Percentiles rank a stretch among this genome's conserved stretches.
phyloP scores from a whole-genome alignment of 192 early-diverging fungal genomes.

The Entomortierella lignicola region DNA sequence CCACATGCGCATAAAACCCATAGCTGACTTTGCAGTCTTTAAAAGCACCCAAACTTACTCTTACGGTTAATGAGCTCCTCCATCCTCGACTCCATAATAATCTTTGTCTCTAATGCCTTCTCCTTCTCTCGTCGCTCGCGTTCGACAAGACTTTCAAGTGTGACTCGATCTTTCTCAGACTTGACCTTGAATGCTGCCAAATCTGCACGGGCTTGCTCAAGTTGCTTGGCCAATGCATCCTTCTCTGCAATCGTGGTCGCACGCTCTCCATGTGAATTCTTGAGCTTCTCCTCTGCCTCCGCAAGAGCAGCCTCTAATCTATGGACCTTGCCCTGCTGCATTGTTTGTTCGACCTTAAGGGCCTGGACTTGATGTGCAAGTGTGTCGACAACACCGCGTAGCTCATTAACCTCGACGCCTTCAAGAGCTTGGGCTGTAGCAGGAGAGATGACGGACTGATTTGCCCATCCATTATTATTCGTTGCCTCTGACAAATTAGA shows the following conservation, averaged over 20 bases:
- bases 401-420: conserved; percentile 47
- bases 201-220: conserved; percentile 55
- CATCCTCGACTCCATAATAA: conserved; percentile 62
- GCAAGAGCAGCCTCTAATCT: conserved; percentile 58
- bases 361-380: conserved; percentile 51
- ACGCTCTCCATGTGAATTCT: conserved; percentile 50
- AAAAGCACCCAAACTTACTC: conserved; percentile 71
- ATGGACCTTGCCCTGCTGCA: conserved; percentile 48
- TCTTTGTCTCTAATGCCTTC: conserved; percentile 60
- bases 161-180: conserved; percentile 51
- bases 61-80: conserved; percentile 66
- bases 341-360: conserved; percentile 47
- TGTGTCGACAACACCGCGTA: conserved; percentile 42
- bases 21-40: conserved; percentile 1
- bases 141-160: conserved; percentile 54
- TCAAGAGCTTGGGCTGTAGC: conserved; percentile 46
- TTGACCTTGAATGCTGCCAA: conserved; percentile 46
- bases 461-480: conserved; percentile 18
- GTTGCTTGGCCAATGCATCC: conserved; percentile 37
- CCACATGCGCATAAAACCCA: no score
- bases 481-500: conserved; percentile 16
- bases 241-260: conserved; percentile 51
- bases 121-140: conserved; percentile 60
- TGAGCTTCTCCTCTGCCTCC: conserved; percentile 57
- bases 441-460: conserved; percentile 26